Evolutionary conservation across 1,284 basidiomycete genomes (phyloP), one percentile per base, ranked within the genome.

Genomic region (Fistulinella cinereoalba): DNA sequence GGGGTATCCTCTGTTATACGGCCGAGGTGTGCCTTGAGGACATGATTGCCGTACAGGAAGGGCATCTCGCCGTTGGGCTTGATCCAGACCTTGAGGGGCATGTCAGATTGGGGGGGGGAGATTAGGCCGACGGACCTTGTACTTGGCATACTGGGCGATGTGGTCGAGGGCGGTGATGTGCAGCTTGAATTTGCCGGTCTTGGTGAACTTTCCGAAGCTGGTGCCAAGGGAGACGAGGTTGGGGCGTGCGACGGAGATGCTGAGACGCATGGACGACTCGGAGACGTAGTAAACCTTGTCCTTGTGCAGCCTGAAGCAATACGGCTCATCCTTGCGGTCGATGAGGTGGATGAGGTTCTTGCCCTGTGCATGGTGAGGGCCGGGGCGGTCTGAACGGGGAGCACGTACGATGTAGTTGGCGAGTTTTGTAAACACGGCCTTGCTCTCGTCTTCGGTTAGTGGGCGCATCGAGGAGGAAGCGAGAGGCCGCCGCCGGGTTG

Each of bases 11-110:
- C 97, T 43, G 97, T 98, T 65, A 99, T 98, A 57, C 96, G 81
- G n/a, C 97, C 96, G 22, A 99, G 76, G 69, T 99, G 97, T 24
- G 97, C 97, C 72, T 99, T 99, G 55, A 98, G 83, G 51, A 99
- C 89, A 73, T 99, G 95, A 66, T 99, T 99, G 47, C 97, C 97
- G 63, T 99, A 99, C 41, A 99, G 72, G 76, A 97, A 99, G 3
- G 97, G 97, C 83, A 99, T 93, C 72, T 99, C 97, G 62, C 97
- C 97, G 55, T 99, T 97, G 13, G 95, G 89, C 70, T 99, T 99
- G 69, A 99, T 96, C 97, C 97, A 99, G 29, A 98, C 83, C 95
- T 97, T 7, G 19, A 9, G 11, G 6, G n/a, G 25, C 51, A 39
- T 15, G 22, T 55, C 10, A 44, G 49, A 32, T 6, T 34, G 9